Conservation (phyloP, 176 grass and related monocot genomes). For the Melocanna baccifera region DNA sequence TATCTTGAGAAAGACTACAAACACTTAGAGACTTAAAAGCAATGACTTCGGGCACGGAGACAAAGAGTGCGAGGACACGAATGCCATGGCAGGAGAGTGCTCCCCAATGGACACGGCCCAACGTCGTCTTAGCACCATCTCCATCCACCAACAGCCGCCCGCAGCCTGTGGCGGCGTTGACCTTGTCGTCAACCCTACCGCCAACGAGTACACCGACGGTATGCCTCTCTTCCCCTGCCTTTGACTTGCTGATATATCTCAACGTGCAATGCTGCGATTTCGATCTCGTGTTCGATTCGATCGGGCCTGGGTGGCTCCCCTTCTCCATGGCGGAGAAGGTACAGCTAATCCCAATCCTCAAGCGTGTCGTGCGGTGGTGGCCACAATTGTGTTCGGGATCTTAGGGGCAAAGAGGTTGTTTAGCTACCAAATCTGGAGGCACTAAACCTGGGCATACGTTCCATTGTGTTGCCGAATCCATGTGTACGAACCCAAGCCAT, state of each 20-base stretch:
- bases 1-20: no score
- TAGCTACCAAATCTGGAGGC: neutral
- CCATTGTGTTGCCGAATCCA: no score
- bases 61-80: neutral
- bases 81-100: neutral
- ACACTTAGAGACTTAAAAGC: no score
- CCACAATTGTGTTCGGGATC: no score
- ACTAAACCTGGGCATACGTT: no score
- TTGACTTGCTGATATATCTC: neutral
- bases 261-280: neutral
- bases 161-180: neutral
- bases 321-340: neutral
- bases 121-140: slow-evolving; percentile 61
- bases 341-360: neutral
- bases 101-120: slow-evolving; percentile 48
- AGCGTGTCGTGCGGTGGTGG: no score
- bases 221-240: neutral
- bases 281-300: neutral
- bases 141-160: slow-evolving; percentile 47
- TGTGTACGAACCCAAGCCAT: no score
- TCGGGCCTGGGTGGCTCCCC: neutral
- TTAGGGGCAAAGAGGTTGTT: neutral
- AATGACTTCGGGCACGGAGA: no score
- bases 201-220: slow-evolving; percentile 73
- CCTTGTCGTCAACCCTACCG: slow-evolving; percentile 47